Conservation (phyloP, 2,329 filamentous ascomycete species). For the Xylaria digitata region DNA sequence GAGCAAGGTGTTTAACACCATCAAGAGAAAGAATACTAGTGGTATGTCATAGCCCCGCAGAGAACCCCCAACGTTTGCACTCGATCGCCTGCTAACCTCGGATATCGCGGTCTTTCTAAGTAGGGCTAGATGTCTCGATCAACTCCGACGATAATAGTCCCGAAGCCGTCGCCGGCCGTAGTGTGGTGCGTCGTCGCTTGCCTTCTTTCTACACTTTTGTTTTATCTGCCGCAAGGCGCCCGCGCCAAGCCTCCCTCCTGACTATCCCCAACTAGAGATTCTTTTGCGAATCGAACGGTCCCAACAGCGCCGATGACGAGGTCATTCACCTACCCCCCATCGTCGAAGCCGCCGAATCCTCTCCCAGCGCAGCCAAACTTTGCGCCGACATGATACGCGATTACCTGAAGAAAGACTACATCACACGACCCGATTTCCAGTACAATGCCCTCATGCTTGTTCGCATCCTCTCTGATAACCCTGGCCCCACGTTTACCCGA, state of each 20-base stretch:
- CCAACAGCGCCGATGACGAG: constrained; percentile 78
- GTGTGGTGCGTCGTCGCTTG: constrained; percentile 66
- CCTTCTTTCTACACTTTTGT: constrained; percentile 10
- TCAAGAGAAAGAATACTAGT: constrained; percentile 61
- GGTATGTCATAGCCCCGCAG: constrained; percentile 36
- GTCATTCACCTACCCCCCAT: constrained; percentile 92
- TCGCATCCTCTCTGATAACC: constrained; percentile 92
- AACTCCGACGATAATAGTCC: constrained; percentile 66
- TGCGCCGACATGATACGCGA: constrained; percentile 85
- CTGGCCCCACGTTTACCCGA: constrained; percentile 88
- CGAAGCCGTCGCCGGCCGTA: constrained; percentile 72
- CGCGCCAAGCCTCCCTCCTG: constrained; percentile 28
- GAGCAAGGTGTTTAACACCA: constrained; percentile 67
- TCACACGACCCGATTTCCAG: constrained; percentile 74
- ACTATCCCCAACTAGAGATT: constrained; percentile 65
- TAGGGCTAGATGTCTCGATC: constrained; percentile 42
- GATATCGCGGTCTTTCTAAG: constrained; percentile 8
- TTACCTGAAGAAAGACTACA: constrained; percentile 80
- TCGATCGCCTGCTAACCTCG: constrained; percentile 24
- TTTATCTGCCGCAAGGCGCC: constrained; percentile 17
- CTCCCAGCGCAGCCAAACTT: constrained; percentile 83
- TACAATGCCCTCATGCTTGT: constrained; percentile 98
- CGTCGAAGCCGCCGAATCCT: constrained; percentile 94
- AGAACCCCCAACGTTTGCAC: not conserved
- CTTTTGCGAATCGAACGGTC: constrained; percentile 81